Percentiles rank a stretch among this genome's conserved stretches.
These are phyloP conservation scores for Acanthamoeba culbertsoni DNA, from an alignment of 208 protist species.

Conservation along the genomic window DNA sequence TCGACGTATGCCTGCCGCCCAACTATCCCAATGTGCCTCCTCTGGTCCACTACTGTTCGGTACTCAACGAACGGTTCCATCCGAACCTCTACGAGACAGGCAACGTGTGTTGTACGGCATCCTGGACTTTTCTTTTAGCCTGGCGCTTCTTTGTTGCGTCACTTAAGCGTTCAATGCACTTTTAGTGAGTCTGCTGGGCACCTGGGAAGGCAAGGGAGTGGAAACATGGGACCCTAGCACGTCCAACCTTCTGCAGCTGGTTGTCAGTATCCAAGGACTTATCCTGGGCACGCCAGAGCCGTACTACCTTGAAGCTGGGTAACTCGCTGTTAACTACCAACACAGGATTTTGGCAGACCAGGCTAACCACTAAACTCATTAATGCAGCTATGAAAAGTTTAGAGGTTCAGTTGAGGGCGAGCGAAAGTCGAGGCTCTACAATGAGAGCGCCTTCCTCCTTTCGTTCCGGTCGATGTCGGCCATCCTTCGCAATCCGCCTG, in stretches of 20 bases:
- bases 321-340: neutral
- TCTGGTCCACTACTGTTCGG: neutral
- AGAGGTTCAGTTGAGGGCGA: neutral
- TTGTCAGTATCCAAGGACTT: constrained; percentile 20
- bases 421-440: constrained; percentile 26
- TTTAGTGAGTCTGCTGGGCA: constrained; percentile 33
- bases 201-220: constrained; percentile 8
- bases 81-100: constrained; percentile 47
- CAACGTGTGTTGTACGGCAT: constrained; percentile 19
- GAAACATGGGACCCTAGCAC: neutral
- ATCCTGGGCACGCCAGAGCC: constrained; percentile 18
- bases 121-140: neutral
- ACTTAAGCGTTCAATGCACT: neutral
- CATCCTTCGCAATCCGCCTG: neutral
- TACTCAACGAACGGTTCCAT: neutral
- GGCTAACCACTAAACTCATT: neutral
- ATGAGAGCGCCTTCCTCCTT: constrained; percentile 3
- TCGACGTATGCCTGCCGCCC: neutral
- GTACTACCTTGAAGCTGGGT: constrained; percentile 36
- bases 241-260: constrained; percentile 19
- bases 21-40: neutral
- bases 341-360: neutral
- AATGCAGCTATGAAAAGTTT: constrained; percentile 28
- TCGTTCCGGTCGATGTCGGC: neutral
- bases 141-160: neutral